Percentiles rank a stretch among this genome's conserved stretches.
These are phyloP conservation scores for Metrosideros polymorpha DNA, from an alignment of 441 rosid genomes.

Conservation along the genomic window DNA sequence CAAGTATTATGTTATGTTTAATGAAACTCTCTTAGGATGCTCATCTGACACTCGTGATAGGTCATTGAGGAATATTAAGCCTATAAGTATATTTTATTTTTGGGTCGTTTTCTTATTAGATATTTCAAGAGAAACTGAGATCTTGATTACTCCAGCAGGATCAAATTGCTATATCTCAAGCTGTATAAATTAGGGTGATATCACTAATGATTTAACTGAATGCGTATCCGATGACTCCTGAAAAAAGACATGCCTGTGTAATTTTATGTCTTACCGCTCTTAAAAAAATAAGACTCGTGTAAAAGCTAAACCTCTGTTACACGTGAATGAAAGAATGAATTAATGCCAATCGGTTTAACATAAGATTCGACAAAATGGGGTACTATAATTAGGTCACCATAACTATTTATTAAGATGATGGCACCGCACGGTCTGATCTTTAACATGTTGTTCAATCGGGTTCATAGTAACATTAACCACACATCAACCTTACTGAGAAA, in stretches of 20 bases:
- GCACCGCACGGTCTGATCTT: background rate
- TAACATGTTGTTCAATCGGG: background rate
- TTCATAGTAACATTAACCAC: background rate
- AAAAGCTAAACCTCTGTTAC: background rate
- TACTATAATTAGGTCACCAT: background rate
- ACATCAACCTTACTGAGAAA: background rate
- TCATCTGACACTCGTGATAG: background rate
- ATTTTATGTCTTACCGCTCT: background rate
- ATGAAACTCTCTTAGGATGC: background rate
- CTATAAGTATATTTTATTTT: background rate
- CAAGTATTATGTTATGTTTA: background rate
- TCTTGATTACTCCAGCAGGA: background rate
- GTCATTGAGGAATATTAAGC: background rate
- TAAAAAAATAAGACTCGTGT: background rate
- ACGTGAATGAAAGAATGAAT: background rate
- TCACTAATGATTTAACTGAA: background rate
- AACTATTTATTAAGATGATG: background rate
- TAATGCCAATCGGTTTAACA: background rate
- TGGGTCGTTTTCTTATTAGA: background rate
- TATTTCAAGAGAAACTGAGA: background rate
- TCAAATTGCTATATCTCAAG: background rate
- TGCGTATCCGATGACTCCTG: background rate
- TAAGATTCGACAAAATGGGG: background rate
- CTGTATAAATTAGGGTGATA: background rate
- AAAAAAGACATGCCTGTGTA: background rate